Evolutionary conservation across 1,284 basidiomycete genomes (phyloP), one percentile per base, ranked within the genome.

Genomic region (Prillingera fragicola): DNA sequence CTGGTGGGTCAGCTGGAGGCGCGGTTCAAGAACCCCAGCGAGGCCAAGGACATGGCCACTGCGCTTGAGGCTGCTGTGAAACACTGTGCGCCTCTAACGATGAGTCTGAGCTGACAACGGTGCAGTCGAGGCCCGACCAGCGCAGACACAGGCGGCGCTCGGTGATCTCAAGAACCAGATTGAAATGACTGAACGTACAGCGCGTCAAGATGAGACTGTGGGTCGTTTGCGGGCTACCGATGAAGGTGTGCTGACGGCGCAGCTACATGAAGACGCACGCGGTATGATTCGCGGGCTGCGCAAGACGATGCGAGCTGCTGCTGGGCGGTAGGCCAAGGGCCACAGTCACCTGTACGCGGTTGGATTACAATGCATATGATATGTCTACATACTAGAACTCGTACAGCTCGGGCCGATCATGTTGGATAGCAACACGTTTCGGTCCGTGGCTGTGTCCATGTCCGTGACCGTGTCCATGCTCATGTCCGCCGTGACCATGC

Each of bases 391-490:
- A 7, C 45, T 40, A 75, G 44, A 76, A 75, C 44, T 76, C 73
- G 50, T 73, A 73, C 54, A 75, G 52, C 46, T 75, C 73, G 2
- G 70, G 71, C 44, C 69, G 59, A 54, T 71, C 68, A 50, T 73
- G 72, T 38, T 65, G 47, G 29, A 72, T 49, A 21, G 46, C 50
- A 15, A 59, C 50, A 19, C 54, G 49, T 10, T 43, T 49, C 18
- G 49, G 27, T 25, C 33, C n/a, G 17, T 29, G 25, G 37, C 25
- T 26, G 25, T n/a, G 33, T 25, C 34, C 34, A 39, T 37, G 35
- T 26, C 35, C 35, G 35, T 25, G 35, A 26, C 35, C 35, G 23
- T 36, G 34, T 10, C 34, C 34, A 15, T 36, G 34, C n/a, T n/a
- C n/a, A n/a, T 28, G 31, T 23, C 27, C 10, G 31, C 38, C 43